Evolutionary conservation across 2,329 filamentous ascomycete species (phyloP).

Genomic region (Calonectria crousiana): DNA sequence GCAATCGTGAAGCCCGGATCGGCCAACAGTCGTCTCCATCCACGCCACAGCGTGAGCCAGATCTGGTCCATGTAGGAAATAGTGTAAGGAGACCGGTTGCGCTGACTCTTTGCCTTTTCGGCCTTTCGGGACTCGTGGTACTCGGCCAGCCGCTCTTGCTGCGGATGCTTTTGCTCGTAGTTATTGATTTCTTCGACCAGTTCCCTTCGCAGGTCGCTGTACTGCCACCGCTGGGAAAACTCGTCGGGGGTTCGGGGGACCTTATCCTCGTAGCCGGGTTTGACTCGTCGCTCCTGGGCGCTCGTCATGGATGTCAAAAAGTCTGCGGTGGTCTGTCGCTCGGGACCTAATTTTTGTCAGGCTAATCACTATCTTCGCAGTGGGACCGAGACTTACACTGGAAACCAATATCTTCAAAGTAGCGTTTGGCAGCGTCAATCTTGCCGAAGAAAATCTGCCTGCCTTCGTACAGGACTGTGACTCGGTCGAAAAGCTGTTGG

Average conservation of each 20-base stretch:
- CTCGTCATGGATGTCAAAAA: slow-evolving; percentile 58
- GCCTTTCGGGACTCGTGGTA: slow-evolving; percentile 38
- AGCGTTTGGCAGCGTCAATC: slow-evolving; percentile 67
- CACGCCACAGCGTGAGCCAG: slow-evolving; percentile 55
- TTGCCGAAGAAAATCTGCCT: slow-evolving; percentile 76
- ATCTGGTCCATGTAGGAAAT: slow-evolving; percentile 61
- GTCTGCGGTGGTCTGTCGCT: slow-evolving; percentile 42
- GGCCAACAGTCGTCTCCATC: slow-evolving; percentile 53
- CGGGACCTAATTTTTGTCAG: slow-evolving; percentile 29
- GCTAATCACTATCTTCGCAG: rapidly evolving
- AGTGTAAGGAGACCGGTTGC: slow-evolving; percentile 60
- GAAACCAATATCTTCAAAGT: slow-evolving; percentile 63
- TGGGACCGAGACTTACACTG: slow-evolving; percentile 29
- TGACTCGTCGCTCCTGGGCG: slow-evolving; percentile 49
- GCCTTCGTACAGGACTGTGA: slow-evolving; percentile 75
- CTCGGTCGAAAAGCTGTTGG: slow-evolving; percentile 74
- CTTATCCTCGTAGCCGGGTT: slow-evolving; percentile 45
- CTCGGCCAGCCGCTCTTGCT: slow-evolving; percentile 29
- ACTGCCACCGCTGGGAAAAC: slow-evolving; percentile 51
- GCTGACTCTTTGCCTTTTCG: slow-evolving; percentile 49
- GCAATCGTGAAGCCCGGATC: slow-evolving; percentile 56
- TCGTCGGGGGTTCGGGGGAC: slow-evolving; percentile 53
- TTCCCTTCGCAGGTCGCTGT: slow-evolving; percentile 39
- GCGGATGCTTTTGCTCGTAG: slow-evolving; percentile 43
- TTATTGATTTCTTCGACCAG: slow-evolving; percentile 46